These are phyloP conservation scores for Beta corolliflora DNA, from an alignment of 179 eudicot genomes.

Conservation along the genomic window DNA sequence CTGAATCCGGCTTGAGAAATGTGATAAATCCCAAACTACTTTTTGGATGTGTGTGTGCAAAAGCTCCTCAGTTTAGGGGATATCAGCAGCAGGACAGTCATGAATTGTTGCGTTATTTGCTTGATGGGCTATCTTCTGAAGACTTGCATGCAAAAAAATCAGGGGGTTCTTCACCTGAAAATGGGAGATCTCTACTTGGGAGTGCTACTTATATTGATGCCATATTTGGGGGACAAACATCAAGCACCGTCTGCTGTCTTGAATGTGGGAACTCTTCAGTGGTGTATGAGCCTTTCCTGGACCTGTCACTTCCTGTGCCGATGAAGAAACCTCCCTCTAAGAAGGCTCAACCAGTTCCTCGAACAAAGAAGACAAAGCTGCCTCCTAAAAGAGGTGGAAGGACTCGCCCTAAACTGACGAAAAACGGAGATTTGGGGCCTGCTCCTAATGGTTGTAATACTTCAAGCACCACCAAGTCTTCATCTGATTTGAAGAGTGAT, in stretches of 20 bases:
- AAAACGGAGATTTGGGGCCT: slow-evolving; percentile 36
- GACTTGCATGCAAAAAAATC: slow-evolving; percentile 48
- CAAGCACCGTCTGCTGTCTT: slow-evolving; percentile 80
- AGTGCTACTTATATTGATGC: slow-evolving; percentile 70
- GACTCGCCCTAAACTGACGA: slow-evolving; percentile 50
- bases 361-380: slow-evolving; percentile 61
- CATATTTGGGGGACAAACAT: slow-evolving; percentile 81
- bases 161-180: slow-evolving; percentile 30
- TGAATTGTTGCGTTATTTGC: slow-evolving; percentile 85
- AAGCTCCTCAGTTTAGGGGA: slow-evolving; percentile 93
- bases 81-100: slow-evolving; percentile 94
- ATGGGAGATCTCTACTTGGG: slow-evolving; percentile 29
- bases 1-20: slow-evolving; percentile 45
- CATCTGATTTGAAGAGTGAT: slow-evolving; percentile 26
- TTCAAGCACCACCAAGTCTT: slow-evolving; percentile 32
- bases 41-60: slow-evolving; percentile 69
- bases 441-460: slow-evolving; percentile 31
- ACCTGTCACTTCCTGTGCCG: slow-evolving; percentile 89
- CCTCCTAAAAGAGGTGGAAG: slow-evolving; percentile 69
- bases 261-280: slow-evolving; percentile 84
- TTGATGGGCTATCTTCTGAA: slow-evolving; percentile 81
- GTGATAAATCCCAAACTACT: slow-evolving; percentile 71
- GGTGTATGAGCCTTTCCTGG: slow-evolving; percentile 82
- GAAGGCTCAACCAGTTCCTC: slow-evolving; percentile 45
- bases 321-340: slow-evolving; percentile 65